A percentile compares a stretch with the other conserved stretches of the same genome.
phyloP scores from a whole-genome alignment of 192 early-diverging fungal species.

The Backusella parvicylindrica region DNA sequence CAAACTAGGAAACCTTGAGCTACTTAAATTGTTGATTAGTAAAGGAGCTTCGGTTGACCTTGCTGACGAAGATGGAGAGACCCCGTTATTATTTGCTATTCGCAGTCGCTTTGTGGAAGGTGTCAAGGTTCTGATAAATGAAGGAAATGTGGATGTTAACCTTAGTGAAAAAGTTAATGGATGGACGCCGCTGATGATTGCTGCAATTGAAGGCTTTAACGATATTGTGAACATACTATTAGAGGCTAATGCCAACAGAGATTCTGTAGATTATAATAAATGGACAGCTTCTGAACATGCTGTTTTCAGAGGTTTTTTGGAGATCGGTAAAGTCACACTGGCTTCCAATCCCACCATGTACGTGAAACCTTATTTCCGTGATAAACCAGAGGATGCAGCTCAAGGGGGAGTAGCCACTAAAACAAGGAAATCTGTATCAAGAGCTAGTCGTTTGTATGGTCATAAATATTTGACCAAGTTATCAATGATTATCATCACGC shows the following conservation, averaged over 20 bases:
- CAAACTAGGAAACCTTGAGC: slow-evolving; percentile 43
- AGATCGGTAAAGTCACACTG: slow-evolving; percentile 45
- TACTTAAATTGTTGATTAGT: slow-evolving; percentile 48
- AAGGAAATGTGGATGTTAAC: slow-evolving; percentile 39
- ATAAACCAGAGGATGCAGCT: background rate
- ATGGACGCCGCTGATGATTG: slow-evolving; percentile 61
- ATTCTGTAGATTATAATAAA: slow-evolving; percentile 42
- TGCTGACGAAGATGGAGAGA: slow-evolving; percentile 69
- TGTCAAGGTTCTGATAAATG: slow-evolving; percentile 43
- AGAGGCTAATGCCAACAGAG: slow-evolving; percentile 46
- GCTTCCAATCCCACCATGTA: slow-evolving; percentile 9
- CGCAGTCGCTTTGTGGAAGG: slow-evolving; percentile 52
- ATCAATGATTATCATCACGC: slow-evolving; percentile 59
- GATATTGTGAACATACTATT: slow-evolving; percentile 51
- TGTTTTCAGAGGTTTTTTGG: slow-evolving; percentile 53
- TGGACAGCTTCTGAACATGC: slow-evolving; percentile 67
- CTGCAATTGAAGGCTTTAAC: slow-evolving; percentile 59
- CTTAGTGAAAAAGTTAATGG: slow-evolving; percentile 53
- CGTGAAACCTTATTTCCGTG: background rate
- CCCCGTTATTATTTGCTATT: slow-evolving; percentile 51
- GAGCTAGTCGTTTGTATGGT: slow-evolving; percentile 53
- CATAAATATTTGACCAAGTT: slow-evolving; percentile 59
- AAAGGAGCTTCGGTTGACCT: slow-evolving; percentile 55
- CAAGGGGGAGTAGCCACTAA: slow-evolving; percentile 6
- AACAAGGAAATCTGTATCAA: slow-evolving; percentile 10